Conservation (phyloP, 1,284 basidiomycete genomes). For the Marasmius sp. region DNA sequence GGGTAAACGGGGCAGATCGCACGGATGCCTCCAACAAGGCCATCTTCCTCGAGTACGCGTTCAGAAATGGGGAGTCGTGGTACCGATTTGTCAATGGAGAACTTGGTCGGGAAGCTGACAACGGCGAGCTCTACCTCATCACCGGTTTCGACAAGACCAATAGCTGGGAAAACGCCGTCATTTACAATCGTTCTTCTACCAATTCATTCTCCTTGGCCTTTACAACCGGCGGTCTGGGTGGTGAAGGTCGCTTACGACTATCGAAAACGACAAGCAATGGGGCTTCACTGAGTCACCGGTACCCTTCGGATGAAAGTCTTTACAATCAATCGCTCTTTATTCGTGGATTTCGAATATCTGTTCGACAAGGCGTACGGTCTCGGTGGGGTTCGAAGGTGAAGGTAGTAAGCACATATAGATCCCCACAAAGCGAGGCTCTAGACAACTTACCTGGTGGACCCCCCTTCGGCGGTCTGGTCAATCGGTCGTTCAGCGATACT, state of each 20-base stretch:
- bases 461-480: background rate
- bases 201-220: background rate
- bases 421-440: background rate
- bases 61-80: background rate
- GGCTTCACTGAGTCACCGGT: background rate
- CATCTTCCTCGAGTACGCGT: constrained; percentile 5
- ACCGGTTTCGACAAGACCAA: constrained; percentile 11
- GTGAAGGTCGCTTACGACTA: background rate
- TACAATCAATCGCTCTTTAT: background rate
- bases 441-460: background rate
- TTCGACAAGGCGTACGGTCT: background rate
- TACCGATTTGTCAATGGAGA: constrained; percentile 8
- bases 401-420: background rate
- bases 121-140: constrained; percentile 11
- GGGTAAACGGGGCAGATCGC: constrained; percentile 3
- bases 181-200: background rate
- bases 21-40: background rate
- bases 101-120: constrained; percentile 1
- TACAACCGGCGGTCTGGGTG: background rate
- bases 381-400: background rate
- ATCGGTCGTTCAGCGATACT: too few relatives aligned
- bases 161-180: background rate
- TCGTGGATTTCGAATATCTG: background rate
- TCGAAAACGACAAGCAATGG: background rate
- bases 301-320: background rate